Evolutionary conservation across 495 filamentous ascomycete genomes (phyloP).

Genomic region (Saxophila tyrrhenica): DNA sequence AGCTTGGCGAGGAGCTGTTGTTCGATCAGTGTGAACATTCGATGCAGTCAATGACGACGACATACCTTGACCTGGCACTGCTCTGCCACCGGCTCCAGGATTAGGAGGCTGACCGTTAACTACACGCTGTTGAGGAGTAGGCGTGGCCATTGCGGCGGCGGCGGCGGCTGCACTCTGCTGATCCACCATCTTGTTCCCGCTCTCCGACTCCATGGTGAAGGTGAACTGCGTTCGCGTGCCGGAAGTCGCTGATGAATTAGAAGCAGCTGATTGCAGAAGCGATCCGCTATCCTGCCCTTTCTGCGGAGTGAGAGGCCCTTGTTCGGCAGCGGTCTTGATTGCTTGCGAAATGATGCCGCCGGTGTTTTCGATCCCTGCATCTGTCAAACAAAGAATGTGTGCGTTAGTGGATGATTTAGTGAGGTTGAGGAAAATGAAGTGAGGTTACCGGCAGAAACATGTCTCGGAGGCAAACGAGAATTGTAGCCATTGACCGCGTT

Average conservation of each 20-base stretch:
- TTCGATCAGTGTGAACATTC: not conserved
- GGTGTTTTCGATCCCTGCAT: conserved; percentile 12
- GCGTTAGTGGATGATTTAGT: not conserved
- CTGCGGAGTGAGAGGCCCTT: conserved; percentile 45
- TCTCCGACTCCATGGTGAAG: conserved; percentile 76
- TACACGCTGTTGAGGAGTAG: not conserved
- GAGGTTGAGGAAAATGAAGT: not conserved
- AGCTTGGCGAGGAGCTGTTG: conserved; percentile 12
- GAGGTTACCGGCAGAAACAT: conserved; percentile 3
- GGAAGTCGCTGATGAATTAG: conserved; percentile 30
- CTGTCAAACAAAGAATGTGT: not conserved
- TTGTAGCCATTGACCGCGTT: conserved; percentile 2
- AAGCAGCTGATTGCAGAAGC: conserved; percentile 13
- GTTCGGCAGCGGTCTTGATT: conserved; percentile 73
- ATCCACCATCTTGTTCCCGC: conserved; percentile 47
- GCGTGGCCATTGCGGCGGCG: not conserved
- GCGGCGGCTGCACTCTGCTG: conserved; percentile 17
- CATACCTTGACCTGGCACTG: conserved; percentile 18
- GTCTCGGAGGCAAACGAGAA: conserved; percentile 6
- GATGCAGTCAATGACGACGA: not conserved
- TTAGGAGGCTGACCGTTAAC: not conserved
- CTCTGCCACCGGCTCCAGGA: conserved; percentile 14
- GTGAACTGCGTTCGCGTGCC: conserved; percentile 75
- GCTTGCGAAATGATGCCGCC: conserved; percentile 74
- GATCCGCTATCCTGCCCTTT: conserved; percentile 50